phyloP scores from a whole-genome alignment of 495 filamentous ascomycete genomes.

The Penicillium argentinense region DNA sequence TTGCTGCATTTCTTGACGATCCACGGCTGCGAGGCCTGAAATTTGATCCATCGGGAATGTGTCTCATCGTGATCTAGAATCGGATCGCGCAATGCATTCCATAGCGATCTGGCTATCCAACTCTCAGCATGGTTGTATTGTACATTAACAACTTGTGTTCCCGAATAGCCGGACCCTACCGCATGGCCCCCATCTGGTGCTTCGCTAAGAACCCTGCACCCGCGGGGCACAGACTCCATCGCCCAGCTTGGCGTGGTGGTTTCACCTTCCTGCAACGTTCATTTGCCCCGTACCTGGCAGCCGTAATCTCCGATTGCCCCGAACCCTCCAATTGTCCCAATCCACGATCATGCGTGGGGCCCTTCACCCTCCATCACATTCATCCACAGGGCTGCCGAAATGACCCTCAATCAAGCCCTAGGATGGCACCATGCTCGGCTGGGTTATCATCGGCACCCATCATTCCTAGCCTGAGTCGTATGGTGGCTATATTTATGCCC shows the following conservation, averaged over 20 bases:
- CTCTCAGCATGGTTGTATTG: too few relatives aligned
- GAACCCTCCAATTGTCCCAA: not conserved
- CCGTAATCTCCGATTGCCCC: constrained; percentile 1
- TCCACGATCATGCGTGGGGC: not conserved
- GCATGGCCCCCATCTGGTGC: constrained; percentile 12
- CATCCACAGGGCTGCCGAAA: too few relatives aligned
- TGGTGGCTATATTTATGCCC: not conserved
- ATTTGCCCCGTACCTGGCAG: constrained; percentile 6
- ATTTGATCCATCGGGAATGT: too few relatives aligned
- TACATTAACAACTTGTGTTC: too few relatives aligned
- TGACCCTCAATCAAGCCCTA: too few relatives aligned
- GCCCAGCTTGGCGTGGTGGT: constrained; percentile 2
- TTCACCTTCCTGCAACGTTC: constrained; percentile 6
- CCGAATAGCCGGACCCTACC: too few relatives aligned
- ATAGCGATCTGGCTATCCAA: too few relatives aligned
- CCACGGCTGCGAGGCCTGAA: too few relatives aligned
- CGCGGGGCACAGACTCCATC: constrained; percentile 19
- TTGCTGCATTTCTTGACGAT: not conserved
- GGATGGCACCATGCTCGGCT: too few relatives aligned
- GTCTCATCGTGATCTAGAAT: too few relatives aligned
- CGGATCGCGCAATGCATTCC: too few relatives aligned
- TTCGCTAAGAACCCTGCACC: constrained; percentile 12
- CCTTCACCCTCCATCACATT: not conserved
- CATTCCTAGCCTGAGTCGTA: not conserved
- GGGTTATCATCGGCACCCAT: too few relatives aligned